Evolutionary conservation across 495 filamentous ascomycete species (phyloP), one percentile per base, ranked within the genome.

Genomic region (Aspergillus olivimuriae): DNA sequence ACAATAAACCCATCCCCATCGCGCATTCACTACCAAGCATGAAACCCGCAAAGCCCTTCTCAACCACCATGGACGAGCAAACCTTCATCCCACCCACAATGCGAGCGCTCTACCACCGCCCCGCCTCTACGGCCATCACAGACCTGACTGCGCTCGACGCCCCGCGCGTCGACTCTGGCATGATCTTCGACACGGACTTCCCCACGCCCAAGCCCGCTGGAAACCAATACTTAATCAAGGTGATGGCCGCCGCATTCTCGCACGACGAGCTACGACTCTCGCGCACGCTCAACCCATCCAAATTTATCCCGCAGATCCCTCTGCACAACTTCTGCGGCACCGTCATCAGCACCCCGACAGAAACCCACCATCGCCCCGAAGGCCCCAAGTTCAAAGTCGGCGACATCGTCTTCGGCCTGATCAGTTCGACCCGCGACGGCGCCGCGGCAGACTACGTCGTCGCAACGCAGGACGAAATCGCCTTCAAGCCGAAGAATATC

Each of bases 211-310:
- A 58, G 26, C 68, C 69, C 1, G 55, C 62, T 2, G 44, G 53
- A 5, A 50, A 58, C 5, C 72, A 82, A 48, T 78, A 82, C 45
- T 69, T 84, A 4, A 71, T 85, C 55, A 75, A 76, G 42, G 73
- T 82, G 11, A 63, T 71, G 33, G 67, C 78, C 8, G 70, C 74
- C 15, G 70, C 78, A 15, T 73, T 79, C 32, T 81, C 69, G 46
- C 65, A 73, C 37, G 74, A 78, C 35, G 81, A 83, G 49, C 38
- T 67, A 5, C 54, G 62, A 17, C 65, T 82, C 11, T 46, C 57
- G 12, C 72, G 68, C 61, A 62, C 55, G 14, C 50, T 63, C 22
- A 61, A 69, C 40, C 78, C 68, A 37, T 63, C 40, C 11, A 58
- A 56, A 35, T 72, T 67, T 4, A 56, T 62, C 22, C 66, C 70